Evolutionary conservation across 129 eudicot species (phyloP), one percentile per base, ranked within the genome.

Genomic region (Saussurea involucrata): DNA sequence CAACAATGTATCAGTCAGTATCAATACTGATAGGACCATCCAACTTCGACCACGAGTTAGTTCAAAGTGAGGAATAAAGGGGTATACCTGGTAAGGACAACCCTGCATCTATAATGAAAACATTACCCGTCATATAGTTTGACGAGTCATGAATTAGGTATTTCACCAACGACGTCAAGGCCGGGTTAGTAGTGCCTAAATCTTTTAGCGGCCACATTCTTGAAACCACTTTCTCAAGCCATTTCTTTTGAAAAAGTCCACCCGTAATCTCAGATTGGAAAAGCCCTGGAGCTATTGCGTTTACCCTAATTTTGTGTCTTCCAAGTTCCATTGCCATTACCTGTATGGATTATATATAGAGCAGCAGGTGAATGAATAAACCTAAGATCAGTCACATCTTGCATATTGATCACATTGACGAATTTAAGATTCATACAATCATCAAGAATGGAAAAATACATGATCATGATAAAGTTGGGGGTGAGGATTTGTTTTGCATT

Each of bases 61-160:
- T n/a, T 69, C 55, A 78, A n/a, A 81, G 66, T 28, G 85, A 82
- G 6, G 85, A 82, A 57, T 69, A 82, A 76, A 82, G 70, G 34
- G 81, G 78, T 7, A 82, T 24, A 24, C 81, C 81, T 2, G 85
- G 73, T 12, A 82, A 66, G 36, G 81, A 61, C 15, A 6, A 33
- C 12, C 85, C 85, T 6, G 78, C 85, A 76, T 82, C 85, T 32
- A 82, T 78, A 33, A 82, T 75, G 78, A 75, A 82, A 69, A 82
- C 21, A 31, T 82, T 82, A 27, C 85, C 85, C 1, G 81, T 57
- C 3, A 76, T 58, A 31, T 82, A 82, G 20, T 46, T 58, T 1
- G 85, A 69, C 3, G 85, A 82, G 61, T 82, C 85, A 44, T 75
- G 72, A 10, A 82, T 63, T 36, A 82, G 46, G 44, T 58, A 82